Conservation (phyloP, 2,329 filamentous ascomycete genomes). For the Apiospora pterosperma region DNA sequence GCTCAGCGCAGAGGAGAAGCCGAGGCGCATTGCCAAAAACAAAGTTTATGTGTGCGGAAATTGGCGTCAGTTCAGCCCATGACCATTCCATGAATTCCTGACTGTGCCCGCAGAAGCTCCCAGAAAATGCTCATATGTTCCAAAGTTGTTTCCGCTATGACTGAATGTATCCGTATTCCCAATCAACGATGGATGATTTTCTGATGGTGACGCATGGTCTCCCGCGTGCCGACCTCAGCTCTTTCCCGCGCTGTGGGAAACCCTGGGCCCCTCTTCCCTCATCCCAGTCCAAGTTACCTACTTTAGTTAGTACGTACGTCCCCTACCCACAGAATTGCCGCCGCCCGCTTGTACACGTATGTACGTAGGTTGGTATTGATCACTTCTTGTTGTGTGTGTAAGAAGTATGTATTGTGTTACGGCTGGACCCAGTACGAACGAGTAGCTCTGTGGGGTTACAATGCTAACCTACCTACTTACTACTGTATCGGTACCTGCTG, state of each 20-base stretch:
- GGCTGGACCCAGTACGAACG: background rate
- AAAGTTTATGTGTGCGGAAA: background rate
- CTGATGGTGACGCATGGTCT: background rate
- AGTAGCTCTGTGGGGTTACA: background rate
- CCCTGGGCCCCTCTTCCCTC: background rate
- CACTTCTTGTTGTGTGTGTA: too few relatives aligned
- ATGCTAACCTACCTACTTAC: background rate
- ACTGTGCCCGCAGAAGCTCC: background rate
- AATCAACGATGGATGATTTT: background rate
- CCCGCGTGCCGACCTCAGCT: background rate
- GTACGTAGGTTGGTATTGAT: background rate
- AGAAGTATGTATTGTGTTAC: too few relatives aligned
- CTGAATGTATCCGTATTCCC: background rate
- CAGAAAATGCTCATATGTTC: background rate
- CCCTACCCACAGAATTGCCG: background rate
- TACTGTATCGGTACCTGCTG: too few relatives aligned
- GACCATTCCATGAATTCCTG: background rate
- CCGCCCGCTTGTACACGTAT: background rate
- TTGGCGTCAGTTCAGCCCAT: background rate
- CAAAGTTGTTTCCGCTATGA: conserved; percentile 2
- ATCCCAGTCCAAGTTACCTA: background rate
- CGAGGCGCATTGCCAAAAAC: background rate
- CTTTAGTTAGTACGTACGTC: background rate
- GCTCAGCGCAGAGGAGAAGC: background rate
- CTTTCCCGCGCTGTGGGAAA: background rate